phyloP scores from a whole-genome alignment of 163 green algal genomes.

The Scenedesmus sp. region DNA sequence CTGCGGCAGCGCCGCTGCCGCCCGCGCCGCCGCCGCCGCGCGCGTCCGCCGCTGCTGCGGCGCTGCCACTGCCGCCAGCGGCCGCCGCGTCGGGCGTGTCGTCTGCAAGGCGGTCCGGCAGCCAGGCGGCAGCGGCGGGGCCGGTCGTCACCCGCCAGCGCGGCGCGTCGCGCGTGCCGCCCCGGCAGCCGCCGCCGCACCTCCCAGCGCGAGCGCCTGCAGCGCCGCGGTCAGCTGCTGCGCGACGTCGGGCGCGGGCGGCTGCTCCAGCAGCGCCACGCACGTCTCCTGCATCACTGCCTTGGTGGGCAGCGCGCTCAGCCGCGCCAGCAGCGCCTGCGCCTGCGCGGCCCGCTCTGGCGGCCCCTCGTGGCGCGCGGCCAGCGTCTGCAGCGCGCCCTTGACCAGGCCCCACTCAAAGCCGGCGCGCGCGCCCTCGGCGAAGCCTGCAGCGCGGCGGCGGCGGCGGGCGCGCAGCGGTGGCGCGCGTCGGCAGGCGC shows the following conservation, averaged over 20 bases:
- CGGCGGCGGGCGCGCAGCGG: background rate
- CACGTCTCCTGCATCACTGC: slow-evolving; percentile 18
- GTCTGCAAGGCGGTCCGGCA: no score
- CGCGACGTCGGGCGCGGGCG: background rate
- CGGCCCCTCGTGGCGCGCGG: background rate
- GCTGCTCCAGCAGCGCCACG: slow-evolving; percentile 13
- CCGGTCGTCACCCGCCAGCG: no score
- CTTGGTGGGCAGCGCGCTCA: slow-evolving; percentile 1
- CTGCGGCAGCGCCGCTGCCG: background rate
- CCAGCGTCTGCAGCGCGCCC: slow-evolving; percentile 17
- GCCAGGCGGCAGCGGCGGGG: background rate
- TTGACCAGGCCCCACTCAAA: slow-evolving; percentile 37
- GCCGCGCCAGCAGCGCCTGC: slow-evolving; percentile 29
- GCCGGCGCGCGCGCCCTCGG: slow-evolving; percentile 22
- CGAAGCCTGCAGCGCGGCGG: slow-evolving; percentile 24
- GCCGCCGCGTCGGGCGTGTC: no score
- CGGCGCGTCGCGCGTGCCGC: no score
- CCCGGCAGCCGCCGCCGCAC: no score
- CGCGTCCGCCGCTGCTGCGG: background rate
- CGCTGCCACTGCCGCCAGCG: slow-evolving; percentile 2
- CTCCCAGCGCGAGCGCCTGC: slow-evolving; percentile 23
- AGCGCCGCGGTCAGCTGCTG: slow-evolving; percentile 3
- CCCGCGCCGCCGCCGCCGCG: background rate
- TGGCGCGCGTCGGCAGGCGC: background rate
- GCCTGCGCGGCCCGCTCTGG: slow-evolving; percentile 13